Base-by-base conservation (phyloP, 805 yeast species). In the Ogataea nakhonphanomensis region DNA sequence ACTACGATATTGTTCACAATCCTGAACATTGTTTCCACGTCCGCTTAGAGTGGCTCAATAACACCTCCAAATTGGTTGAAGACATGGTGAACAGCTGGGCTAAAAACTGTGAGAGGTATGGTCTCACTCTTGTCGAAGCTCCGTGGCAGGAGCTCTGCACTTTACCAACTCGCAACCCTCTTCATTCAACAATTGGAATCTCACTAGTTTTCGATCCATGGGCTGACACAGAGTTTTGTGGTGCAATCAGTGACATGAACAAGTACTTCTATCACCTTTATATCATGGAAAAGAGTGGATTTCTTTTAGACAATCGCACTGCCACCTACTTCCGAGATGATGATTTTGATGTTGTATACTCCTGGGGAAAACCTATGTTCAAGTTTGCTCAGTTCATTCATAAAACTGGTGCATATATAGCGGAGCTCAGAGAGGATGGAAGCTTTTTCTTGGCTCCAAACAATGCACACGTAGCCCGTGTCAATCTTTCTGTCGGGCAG, bases 11-110 rank as follows among this genome's bases (percentile, higher is more conserved):
- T 31, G 90, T 90, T 3, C 96, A 89, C 59, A 91, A 90, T 56
- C 96, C 97, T 0, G 91, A 85, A 50, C 95, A 90, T 54, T 90
- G 97, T 57, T 93, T 81, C 66, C 98, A 91, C 55, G 74, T 93
- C 24, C 70, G 96, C 33, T 61, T 91, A 10, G 97, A 93, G 58
- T 93, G 99, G 99, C 65, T 91, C 24, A 87, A 84, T 45, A 80
- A 95, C 0, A 88, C 98, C 0, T 84, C 95, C 2, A 85, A 84
- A 56, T 66, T 86, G 24, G 78, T 87, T 35, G 96, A 89, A 43
- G 95, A 89, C 49, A 69, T 84, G 9, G 70, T 89, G 30, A 78
- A 72, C 31, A 73, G 78, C 34, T 84, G 97, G 86, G 76, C 88
- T 0, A 73, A 96, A 41, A 68, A 82, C 34, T 87, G 96, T 52